Evolutionary conservation across 768 basidiomycete species (phyloP).

Genomic region (Psilocybe tampanensis): DNA sequence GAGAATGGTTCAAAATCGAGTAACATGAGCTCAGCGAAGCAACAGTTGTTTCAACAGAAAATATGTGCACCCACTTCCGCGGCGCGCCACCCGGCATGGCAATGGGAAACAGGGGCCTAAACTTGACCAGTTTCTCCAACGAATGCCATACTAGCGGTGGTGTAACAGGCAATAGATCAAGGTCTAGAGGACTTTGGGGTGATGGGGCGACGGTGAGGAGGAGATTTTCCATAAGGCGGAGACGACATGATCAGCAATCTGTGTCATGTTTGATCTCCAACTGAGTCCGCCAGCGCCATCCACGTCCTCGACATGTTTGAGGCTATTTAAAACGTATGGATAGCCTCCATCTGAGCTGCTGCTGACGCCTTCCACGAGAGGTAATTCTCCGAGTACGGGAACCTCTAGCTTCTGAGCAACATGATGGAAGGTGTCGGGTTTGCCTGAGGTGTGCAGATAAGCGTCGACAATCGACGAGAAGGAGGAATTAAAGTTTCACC

Average conservation of each 20-base stretch:
- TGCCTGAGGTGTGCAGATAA: conserved; percentile 65
- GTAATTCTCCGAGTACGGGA: conserved; percentile 77
- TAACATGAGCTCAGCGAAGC: too few relatives aligned
- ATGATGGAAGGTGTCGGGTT: conserved; percentile 60
- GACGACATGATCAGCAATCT: conserved; percentile 21
- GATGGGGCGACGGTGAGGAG: not conserved
- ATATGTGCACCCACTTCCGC: too few relatives aligned
- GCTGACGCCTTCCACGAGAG: conserved; percentile 78
- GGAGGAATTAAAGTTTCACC: conserved; percentile 15
- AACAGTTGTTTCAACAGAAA: too few relatives aligned
- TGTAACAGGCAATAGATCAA: too few relatives aligned
- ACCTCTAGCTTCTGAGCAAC: conserved; percentile 61
- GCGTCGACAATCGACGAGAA: conserved; percentile 20
- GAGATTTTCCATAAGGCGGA: conserved; percentile 14
- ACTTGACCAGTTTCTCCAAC: too few relatives aligned
- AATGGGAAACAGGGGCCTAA: too few relatives aligned
- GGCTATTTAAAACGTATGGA: conserved; percentile 42
- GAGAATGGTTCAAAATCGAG: too few relatives aligned
- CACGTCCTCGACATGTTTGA: conserved; percentile 4
- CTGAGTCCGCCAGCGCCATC: conserved; percentile 24
- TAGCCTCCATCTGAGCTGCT: conserved; percentile 69
- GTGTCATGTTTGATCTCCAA: conserved; percentile 27
- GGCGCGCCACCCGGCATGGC: too few relatives aligned
- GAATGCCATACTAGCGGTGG: too few relatives aligned
- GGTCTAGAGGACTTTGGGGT: too few relatives aligned